These are phyloP conservation scores for Cyberlindnera maclurae DNA, from an alignment of 805 yeast species.

Conservation along the genomic window DNA sequence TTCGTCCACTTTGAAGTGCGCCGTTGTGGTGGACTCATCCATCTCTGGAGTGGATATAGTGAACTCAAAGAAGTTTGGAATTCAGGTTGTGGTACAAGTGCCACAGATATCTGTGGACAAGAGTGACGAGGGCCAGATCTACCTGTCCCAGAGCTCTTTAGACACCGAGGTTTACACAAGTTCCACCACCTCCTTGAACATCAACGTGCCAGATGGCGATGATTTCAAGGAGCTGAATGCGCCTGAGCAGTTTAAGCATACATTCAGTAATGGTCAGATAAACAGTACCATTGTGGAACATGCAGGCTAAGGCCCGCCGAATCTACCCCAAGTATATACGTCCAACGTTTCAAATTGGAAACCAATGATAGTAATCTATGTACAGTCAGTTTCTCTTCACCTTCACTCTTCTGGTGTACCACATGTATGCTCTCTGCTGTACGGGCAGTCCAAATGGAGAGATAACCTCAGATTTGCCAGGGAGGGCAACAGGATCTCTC, in stretches of 20 bases:
- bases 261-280: slow-evolving; percentile 53
- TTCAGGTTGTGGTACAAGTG: slow-evolving; percentile 76
- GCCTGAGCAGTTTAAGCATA: slow-evolving; percentile 89
- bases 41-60: slow-evolving; percentile 86
- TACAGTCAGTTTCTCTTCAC: slow-evolving; percentile 4
- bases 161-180: slow-evolving; percentile 77
- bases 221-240: slow-evolving; percentile 77
- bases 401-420: slow-evolving; percentile 71
- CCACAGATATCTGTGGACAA: slow-evolving; percentile 87
- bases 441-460: slow-evolving; percentile 76
- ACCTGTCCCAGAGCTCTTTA: slow-evolving; percentile 65
- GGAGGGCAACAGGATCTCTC: slow-evolving; percentile 95
- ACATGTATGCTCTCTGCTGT: slow-evolving; percentile 94
- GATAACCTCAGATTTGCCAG: slow-evolving; percentile 93
- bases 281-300: slow-evolving; percentile 74
- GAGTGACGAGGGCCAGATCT: slow-evolving; percentile 78
- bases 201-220: slow-evolving; percentile 69
- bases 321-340: not conserved
- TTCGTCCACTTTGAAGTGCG: slow-evolving; percentile 63
- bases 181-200: slow-evolving; percentile 76
- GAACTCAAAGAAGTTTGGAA: slow-evolving; percentile 71
- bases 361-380: not conserved
- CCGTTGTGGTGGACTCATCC: slow-evolving; percentile 74
- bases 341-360: not conserved
- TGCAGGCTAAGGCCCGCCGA: slow-evolving; percentile 44